Evolutionary conservation across 768 basidiomycete species (phyloP).

Genomic region (Panaeolus papilionaceus): DNA sequence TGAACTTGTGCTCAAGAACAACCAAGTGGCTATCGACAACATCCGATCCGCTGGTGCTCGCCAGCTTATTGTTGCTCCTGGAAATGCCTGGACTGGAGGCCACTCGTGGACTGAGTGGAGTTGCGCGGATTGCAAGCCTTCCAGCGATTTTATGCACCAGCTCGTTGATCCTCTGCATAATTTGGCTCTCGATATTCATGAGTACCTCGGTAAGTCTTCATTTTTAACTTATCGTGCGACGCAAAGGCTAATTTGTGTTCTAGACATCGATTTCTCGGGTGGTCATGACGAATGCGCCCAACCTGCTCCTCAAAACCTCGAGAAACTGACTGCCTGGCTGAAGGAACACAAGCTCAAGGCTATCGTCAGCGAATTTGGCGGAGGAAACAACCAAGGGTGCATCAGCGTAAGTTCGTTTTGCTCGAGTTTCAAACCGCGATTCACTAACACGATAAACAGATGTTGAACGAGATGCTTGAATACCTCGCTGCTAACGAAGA

Average conservation of each 20-base stretch:
- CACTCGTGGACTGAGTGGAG: conserved; percentile 9
- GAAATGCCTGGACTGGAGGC: conserved; percentile 10
- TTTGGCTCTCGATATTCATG: not conserved
- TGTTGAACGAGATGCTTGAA: conserved; percentile 45
- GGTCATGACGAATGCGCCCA: not conserved
- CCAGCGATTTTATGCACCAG: not conserved
- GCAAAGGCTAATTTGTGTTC: not conserved
- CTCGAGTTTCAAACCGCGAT: not conserved
- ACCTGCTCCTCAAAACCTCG: conserved; percentile 9
- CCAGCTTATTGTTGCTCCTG: conserved; percentile 3
- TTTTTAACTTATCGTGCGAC: not conserved
- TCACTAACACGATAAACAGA: conserved; percentile 22
- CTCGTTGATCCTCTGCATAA: conserved; percentile 3
- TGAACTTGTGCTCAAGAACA: conserved; percentile 5
- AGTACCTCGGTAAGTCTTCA: not conserved
- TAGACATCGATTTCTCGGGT: conserved; percentile 6
- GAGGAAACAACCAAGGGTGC: conserved; percentile 49
- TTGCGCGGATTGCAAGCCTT: conserved; percentile 1
- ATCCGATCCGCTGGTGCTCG: not conserved
- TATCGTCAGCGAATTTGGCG: conserved; percentile 41
- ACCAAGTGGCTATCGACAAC: conserved; percentile 6
- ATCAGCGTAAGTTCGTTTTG: conserved; percentile 29
- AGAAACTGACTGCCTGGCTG: conserved; percentile 5
- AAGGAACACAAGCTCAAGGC: conserved; percentile 12
- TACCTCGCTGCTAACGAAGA: conserved; percentile 49